phyloP scores from a whole-genome alignment of 495 filamentous ascomycete genomes.

The Penicillium maclennaniae region DNA sequence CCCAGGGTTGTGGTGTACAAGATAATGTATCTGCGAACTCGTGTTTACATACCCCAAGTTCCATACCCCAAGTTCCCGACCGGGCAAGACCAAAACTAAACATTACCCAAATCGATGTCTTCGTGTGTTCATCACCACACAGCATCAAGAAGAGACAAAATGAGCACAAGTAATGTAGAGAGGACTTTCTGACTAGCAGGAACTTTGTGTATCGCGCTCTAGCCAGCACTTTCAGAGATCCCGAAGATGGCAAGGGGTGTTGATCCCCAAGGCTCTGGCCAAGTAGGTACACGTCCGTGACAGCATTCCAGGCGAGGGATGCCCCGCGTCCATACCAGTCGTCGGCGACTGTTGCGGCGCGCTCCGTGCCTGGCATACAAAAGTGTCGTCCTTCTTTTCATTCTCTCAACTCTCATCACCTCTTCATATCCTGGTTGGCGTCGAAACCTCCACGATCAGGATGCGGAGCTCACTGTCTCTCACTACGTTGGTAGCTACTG shows the following conservation, averaged over 20 bases:
- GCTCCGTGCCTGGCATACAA: not conserved
- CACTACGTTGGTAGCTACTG: constrained; percentile 11
- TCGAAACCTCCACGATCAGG: constrained; percentile 7
- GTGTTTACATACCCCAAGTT: not conserved
- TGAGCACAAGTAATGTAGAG: not conserved
- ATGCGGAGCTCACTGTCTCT: constrained; percentile 16
- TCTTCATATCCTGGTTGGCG: constrained; percentile 2
- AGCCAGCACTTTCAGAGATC: not conserved
- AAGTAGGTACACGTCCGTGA: not conserved
- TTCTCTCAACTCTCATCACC: not conserved
- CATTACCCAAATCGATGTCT: not conserved
- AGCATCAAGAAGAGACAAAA: not conserved
- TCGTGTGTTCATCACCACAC: not conserved
- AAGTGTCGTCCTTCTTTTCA: not conserved
- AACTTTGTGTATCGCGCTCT: not conserved
- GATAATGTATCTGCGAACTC: not conserved
- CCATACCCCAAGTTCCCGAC: not conserved
- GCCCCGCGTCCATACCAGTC: constrained; percentile 9
- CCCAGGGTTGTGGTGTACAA: not conserved
- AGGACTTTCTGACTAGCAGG: not conserved
- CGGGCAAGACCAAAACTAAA: not conserved
- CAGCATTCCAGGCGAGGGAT: constrained; percentile 8
- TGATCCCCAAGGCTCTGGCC: not conserved
- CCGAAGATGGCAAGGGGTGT: constrained; percentile 10
- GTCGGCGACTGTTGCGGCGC: not conserved